Percentiles rank a stretch among this genome's conserved stretches.
Evolutionary conservation across 768 basidiomycete genomes (phyloP).

Genomic region (Gloeophyllum trabeum): DNA sequence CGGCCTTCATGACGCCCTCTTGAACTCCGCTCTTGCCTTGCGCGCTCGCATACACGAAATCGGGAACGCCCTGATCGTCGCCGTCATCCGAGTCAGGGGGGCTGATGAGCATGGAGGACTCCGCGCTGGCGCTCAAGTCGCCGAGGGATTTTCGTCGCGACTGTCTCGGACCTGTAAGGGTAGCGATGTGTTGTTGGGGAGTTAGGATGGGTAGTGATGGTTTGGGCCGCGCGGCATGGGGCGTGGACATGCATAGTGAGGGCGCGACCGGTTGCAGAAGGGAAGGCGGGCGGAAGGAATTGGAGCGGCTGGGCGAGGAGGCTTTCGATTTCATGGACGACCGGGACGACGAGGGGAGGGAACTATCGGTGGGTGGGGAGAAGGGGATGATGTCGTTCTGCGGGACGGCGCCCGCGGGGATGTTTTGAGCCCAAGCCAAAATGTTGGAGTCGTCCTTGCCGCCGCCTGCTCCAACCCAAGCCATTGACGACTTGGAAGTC

Average conservation of each 20-base stretch:
- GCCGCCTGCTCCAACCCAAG: slow-evolving; percentile 22
- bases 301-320: slow-evolving; percentile 3
- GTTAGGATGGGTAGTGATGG: slow-evolving; percentile 6
- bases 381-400: no score
- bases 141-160: no score
- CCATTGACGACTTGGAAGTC: background rate
- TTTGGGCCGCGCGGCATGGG: slow-evolving; percentile 10
- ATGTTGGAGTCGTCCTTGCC: slow-evolving; percentile 34
- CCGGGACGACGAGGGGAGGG: slow-evolving; percentile 2
- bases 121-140: no score
- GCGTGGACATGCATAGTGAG: slow-evolving; percentile 8
- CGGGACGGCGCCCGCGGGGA: slow-evolving; percentile 9
- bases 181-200: no score
- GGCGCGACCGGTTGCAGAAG: slow-evolving; percentile 7
- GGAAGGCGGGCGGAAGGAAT: background rate
- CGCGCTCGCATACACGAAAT: no score
- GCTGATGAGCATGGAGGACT: no score
- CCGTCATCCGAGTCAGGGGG: no score
- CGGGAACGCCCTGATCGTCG: no score
- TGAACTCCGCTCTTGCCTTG: no score
- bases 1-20: no score
- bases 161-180: no score
- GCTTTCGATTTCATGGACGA: slow-evolving; percentile 10
- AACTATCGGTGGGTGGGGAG: no score
- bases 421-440: slow-evolving; percentile 24